Evolutionary conservation across 805 yeast genomes (phyloP).

Genomic region (Zygosaccharomyces bailii): DNA sequence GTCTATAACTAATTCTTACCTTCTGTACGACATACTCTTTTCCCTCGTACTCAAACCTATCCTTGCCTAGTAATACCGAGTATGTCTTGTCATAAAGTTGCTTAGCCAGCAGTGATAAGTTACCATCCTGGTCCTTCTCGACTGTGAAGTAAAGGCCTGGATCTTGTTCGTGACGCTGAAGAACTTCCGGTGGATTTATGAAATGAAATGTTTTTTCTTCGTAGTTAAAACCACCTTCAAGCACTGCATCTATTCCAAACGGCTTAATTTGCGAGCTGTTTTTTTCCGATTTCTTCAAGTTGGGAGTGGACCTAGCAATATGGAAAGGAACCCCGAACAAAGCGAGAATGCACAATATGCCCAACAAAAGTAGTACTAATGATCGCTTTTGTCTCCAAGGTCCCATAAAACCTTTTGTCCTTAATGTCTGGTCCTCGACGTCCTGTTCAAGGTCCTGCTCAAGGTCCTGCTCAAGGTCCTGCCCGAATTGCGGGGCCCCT

Average conservation of each 20-base stretch:
- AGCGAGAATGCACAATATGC: neutral
- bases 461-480: too few species aligned
- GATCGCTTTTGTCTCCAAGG: neutral
- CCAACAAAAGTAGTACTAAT: neutral
- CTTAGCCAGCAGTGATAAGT: conserved; percentile 27
- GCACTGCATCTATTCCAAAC: conserved; percentile 14
- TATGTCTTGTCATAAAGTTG: conserved; percentile 33
- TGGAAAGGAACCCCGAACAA: neutral
- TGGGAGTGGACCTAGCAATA: neutral
- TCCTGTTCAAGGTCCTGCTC: too few species aligned
- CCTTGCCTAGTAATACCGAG: conserved; percentile 23
- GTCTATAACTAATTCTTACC: conserved; percentile 43
- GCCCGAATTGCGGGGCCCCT: too few species aligned
- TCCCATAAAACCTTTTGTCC: neutral
- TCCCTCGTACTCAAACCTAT: conserved; percentile 43
- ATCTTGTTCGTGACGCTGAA: conserved; percentile 35
- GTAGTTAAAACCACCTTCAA: conserved; percentile 28
- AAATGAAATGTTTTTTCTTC: conserved; percentile 26
- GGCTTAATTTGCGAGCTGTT: neutral
- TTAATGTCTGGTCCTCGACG: neutral
- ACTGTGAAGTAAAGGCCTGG: conserved; percentile 42
- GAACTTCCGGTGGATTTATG: conserved; percentile 25
- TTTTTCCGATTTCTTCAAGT: neutral
- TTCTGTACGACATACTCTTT: conserved; percentile 39
- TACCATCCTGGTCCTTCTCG: conserved; percentile 15